phyloP scores from a whole-genome alignment of 1,139 yeast species.

The Zygoascus hellenicus region DNA sequence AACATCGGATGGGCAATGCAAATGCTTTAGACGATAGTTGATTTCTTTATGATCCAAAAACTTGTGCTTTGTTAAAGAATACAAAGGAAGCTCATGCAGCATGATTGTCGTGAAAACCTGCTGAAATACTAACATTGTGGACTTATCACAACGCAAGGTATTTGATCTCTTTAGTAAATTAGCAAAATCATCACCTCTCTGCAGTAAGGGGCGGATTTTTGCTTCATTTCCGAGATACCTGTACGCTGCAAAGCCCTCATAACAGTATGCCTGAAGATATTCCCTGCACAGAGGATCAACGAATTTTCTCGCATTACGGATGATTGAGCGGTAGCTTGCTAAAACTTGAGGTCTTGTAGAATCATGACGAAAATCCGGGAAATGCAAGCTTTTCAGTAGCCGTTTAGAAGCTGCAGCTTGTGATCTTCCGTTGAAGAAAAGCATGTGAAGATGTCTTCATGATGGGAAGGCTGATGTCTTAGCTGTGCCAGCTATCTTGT shows the following conservation, averaged over 20 bases:
- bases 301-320: slow-evolving; percentile 15
- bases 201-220: slow-evolving; percentile 17
- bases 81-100: slow-evolving; percentile 21
- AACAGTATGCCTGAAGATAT: slow-evolving; percentile 16
- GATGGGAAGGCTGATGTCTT: too few species aligned
- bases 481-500: too few species aligned
- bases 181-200: slow-evolving; percentile 14
- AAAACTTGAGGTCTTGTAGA: slow-evolving; percentile 16
- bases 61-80: slow-evolving; percentile 12
- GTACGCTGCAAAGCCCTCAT: slow-evolving; percentile 21
- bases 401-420: slow-evolving; percentile 4
- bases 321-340: slow-evolving; percentile 16
- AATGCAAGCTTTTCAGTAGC: slow-evolving; percentile 14
- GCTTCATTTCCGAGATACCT: slow-evolving; percentile 17
- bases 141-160: slow-evolving; percentile 11
- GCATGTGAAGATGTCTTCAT: neutral
- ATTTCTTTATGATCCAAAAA: slow-evolving; percentile 6
- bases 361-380: slow-evolving; percentile 20
- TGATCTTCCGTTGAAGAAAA: neutral
- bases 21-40: slow-evolving; percentile 15
- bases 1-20: slow-evolving; percentile 16
- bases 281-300: slow-evolving; percentile 24
- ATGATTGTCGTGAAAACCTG: slow-evolving; percentile 14
- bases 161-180: slow-evolving; percentile 15
- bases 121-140: slow-evolving; percentile 15